Conservation (phyloP, 208 protist species). For the Trypanosoma congolense region DNA sequence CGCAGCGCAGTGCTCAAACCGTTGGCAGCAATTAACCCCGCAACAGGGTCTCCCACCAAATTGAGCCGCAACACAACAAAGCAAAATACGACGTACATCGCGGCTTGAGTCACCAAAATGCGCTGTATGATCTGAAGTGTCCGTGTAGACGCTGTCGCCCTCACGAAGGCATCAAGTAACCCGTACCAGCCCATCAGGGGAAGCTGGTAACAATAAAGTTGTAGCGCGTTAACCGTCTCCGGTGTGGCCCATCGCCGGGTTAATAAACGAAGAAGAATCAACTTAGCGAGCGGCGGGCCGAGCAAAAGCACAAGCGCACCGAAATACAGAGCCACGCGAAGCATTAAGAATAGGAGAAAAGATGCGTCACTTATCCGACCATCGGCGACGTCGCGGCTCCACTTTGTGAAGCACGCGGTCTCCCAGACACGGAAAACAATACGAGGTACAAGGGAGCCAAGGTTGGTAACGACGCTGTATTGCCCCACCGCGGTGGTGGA, state of each 20-base stretch:
- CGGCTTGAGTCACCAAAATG: slow-evolving; percentile 42
- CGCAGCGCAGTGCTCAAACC: slow-evolving; percentile 37
- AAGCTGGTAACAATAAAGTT: slow-evolving; percentile 76
- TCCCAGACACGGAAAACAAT: slow-evolving; percentile 91
- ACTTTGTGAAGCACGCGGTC: slow-evolving; percentile 73
- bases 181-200: slow-evolving; percentile 79
- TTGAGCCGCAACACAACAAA: slow-evolving; percentile 32
- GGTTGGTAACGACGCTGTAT: slow-evolving; percentile 79
- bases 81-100: slow-evolving; percentile 51
- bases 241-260: slow-evolving; percentile 58
- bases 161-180: slow-evolving; percentile 80
- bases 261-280: slow-evolving; percentile 72
- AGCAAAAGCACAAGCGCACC: slow-evolving; percentile 62
- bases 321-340: slow-evolving; percentile 70
- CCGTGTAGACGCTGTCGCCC: slow-evolving; percentile 40
- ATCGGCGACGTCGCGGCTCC: slow-evolving; percentile 55
- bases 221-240: slow-evolving; percentile 60
- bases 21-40: slow-evolving; percentile 46
- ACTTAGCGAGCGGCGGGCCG: slow-evolving; percentile 54
- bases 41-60: slow-evolving; percentile 14
- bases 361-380: slow-evolving; percentile 28
- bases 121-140: slow-evolving; percentile 41
- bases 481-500: slow-evolving; percentile 68
- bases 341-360: slow-evolving; percentile 58
- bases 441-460: slow-evolving; percentile 83